Evolutionary conservation across 352 stramenopile species (phyloP).

Genomic region (Phytophthora sojae): DNA sequence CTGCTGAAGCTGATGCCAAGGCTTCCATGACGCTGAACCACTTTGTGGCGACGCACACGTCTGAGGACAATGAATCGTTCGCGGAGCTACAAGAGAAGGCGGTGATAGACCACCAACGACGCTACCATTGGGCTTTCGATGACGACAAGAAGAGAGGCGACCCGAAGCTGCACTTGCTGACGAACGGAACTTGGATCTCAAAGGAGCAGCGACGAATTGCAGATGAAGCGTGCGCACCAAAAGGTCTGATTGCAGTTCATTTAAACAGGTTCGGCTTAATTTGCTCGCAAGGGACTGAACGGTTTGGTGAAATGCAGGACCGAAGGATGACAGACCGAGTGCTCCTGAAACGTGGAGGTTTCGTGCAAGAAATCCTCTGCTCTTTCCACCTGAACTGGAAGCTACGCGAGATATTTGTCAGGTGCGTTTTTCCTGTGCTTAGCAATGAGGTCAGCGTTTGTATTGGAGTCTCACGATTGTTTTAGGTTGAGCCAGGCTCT

Average conservation of each 20-base stretch:
- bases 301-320: conserved; percentile 37
- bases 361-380: conserved; percentile 75
- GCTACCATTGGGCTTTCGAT: conserved; percentile 87
- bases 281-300: background rate
- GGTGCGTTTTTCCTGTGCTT: conserved; percentile 33
- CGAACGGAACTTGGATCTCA: conserved; percentile 78
- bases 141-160: conserved; percentile 57
- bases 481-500: conserved; percentile 34
- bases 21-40: conserved; percentile 64
- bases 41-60: conserved; percentile 87
- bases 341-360: conserved; percentile 81
- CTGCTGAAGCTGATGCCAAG: conserved; percentile 14
- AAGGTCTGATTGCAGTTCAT: conserved; percentile 39
- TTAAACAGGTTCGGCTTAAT: background rate
- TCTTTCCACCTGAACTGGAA: conserved; percentile 79
- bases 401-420: conserved; percentile 66
- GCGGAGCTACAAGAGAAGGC: conserved; percentile 78
- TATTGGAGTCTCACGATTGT: background rate
- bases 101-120: conserved; percentile 67
- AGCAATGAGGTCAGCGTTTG: background rate
- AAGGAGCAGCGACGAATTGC: conserved; percentile 66
- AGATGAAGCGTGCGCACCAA: conserved; percentile 64
- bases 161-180: conserved; percentile 72
- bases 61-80: conserved; percentile 87
- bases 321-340: conserved; percentile 63